Conservation (phyloP, 495 filamentous ascomycete genomes). For the Hypoxylon lienhwacheense region DNA sequence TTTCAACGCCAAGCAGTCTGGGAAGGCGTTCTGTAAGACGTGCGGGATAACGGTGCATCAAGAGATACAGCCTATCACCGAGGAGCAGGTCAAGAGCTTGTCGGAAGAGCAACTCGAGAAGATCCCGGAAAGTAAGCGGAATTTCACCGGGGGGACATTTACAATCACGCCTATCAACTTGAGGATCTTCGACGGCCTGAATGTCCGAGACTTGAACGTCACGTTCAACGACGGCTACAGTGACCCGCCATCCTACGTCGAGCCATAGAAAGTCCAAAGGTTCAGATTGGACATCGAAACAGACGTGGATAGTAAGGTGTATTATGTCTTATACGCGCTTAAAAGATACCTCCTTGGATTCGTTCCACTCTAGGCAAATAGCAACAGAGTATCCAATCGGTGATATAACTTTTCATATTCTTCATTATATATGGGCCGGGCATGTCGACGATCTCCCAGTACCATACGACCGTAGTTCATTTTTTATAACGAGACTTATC, state of each 20-base stretch:
- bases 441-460: background rate
- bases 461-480: background rate
- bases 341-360: background rate
- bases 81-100: constrained; percentile 22
- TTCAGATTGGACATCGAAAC: background rate
- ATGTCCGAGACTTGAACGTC: constrained; percentile 36
- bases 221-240: constrained; percentile 35
- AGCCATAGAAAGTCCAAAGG: constrained; percentile 36
- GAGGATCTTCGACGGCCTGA: constrained; percentile 39
- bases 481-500: constrained; percentile 36
- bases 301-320: background rate
- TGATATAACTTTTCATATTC: background rate
- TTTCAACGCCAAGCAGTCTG: constrained; percentile 33
- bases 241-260: constrained; percentile 39
- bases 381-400: background rate
- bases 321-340: background rate
- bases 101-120: constrained; percentile 27
- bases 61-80: background rate
- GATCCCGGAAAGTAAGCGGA: constrained; percentile 24
- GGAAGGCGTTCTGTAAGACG: constrained; percentile 49
- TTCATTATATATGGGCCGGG: background rate
- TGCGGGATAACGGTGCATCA: constrained; percentile 46
- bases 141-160: background rate
- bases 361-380: background rate
- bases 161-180: constrained; percentile 34